Evolutionary conservation across 1,284 basidiomycete genomes (phyloP).

Genomic region (Cutaneotrichosporon cyanovorans): DNA sequence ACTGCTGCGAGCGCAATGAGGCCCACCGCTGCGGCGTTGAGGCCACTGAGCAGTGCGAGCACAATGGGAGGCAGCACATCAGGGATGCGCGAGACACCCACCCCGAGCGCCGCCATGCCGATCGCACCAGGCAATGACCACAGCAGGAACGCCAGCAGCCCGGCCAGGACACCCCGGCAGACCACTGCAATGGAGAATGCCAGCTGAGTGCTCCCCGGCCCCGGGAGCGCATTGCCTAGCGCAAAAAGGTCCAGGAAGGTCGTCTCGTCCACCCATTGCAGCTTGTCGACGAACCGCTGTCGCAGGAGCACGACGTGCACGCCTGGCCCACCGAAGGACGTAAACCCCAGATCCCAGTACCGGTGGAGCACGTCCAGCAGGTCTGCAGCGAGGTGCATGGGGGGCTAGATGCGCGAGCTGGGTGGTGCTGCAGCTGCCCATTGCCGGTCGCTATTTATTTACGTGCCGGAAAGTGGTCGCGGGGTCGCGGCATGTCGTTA

Average conservation of each 20-base stretch:
- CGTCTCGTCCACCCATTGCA: constrained; percentile 27
- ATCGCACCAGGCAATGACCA: constrained; percentile 51
- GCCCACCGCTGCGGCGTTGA: constrained; percentile 56
- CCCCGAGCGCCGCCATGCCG: constrained; percentile 52
- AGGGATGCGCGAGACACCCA: constrained; percentile 51
- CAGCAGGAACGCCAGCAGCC: constrained; percentile 42
- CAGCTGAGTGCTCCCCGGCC: constrained; percentile 47
- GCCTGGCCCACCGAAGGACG: constrained; percentile 29
- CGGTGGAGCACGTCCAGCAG: constrained; percentile 6
- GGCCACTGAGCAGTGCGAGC: constrained; percentile 53
- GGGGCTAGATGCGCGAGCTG: too few species aligned
- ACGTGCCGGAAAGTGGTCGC: too few species aligned
- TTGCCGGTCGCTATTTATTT: too few species aligned
- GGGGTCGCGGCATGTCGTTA: too few species aligned
- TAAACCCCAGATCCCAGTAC: constrained; percentile 31
- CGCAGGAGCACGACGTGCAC: constrained; percentile 33
- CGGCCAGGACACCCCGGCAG: constrained; percentile 39
- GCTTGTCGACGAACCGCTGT: constrained; percentile 26
- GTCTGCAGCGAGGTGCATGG: not conserved
- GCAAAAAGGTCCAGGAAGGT: constrained; percentile 46
- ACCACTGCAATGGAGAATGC: constrained; percentile 45
- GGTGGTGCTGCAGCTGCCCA: not conserved
- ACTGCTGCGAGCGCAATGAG: constrained; percentile 54
- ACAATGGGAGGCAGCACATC: constrained; percentile 50
- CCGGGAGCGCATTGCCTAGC: constrained; percentile 48